Evolutionary conservation across 352 stramenopile species (phyloP).

Genomic region (Phytopythium helicoides): DNA sequence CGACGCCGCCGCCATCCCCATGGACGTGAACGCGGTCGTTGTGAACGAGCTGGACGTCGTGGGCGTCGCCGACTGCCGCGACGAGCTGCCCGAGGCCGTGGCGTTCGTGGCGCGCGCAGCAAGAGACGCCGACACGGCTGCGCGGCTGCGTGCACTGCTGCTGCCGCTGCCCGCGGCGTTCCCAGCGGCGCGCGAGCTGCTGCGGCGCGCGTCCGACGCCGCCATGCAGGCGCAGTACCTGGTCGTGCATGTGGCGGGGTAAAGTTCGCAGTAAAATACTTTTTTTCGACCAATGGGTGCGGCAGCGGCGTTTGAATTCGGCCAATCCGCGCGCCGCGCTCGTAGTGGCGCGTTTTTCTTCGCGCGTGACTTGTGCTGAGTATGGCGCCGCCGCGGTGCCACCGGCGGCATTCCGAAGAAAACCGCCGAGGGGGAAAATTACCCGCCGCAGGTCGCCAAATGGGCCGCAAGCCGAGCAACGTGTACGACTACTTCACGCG

Average conservation of each 20-base stretch:
- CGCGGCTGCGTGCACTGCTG: slow-evolving; percentile 20
- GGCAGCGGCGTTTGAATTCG: too few relatives aligned
- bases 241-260: neutral
- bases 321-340: too few relatives aligned
- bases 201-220: neutral
- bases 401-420: too few relatives aligned
- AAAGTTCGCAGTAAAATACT: too few relatives aligned
- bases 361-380: too few relatives aligned
- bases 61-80: slow-evolving; percentile 31
- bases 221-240: slow-evolving; percentile 5
- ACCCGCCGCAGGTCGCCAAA: too few relatives aligned
- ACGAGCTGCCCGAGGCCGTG: slow-evolving; percentile 28
- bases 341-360: too few relatives aligned
- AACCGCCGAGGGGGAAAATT: neutral
- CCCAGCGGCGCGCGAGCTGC: neutral
- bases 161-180: neutral
- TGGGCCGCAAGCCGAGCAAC: slow-evolving; percentile 84
- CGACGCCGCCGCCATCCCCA: slow-evolving; percentile 24
- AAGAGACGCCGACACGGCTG: slow-evolving; percentile 7
- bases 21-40: slow-evolving; percentile 74
- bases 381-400: too few relatives aligned
- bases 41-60: slow-evolving; percentile 59
- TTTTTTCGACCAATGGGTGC: slow-evolving; percentile 1
- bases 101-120: slow-evolving; percentile 36
- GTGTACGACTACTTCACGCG: slow-evolving; percentile 86